Base-by-base conservation (phyloP, 352 stramenopile species). In the Peronospora destructor region DNA sequence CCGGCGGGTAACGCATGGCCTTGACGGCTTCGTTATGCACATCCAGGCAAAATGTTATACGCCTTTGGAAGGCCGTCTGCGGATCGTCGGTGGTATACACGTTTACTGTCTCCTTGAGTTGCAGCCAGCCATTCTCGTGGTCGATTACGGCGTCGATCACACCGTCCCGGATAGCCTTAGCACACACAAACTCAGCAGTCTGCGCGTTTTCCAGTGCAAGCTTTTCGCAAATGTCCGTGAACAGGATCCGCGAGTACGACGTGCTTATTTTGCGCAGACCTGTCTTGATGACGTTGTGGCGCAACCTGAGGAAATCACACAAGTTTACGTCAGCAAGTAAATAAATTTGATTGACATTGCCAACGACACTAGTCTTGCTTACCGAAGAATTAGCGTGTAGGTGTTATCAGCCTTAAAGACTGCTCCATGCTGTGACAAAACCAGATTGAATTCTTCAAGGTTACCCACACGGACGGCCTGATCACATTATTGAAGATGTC, bases 1-100 rank as follows among this genome's bases (percentile, higher is more conserved):
- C 94, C 28, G 91, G 85, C 14, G 95, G 95, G 69, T 99, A 99
- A 38, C 91, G 81, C 94, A 99, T 98, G 13, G 76, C 78, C 71
- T 97, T 96, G 26, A 99, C 91, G 33, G 96, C 96, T 73, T 99
- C 95, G 66, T 98, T 98, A 76, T 98, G 95, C 39, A 98, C 97
- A 35, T 98, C 96, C 28, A 99, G 76, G 73, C 96, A 99, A 64
- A 98, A 99, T 4, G 90, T 93, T 67, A 98, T 98, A 64, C 96
- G 91, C 47, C 88, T 84, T 62, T 98, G 90, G 67, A 98, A 98
- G 10, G 94, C 96, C 53, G 91, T 80, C 34, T 95, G 79, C 26
- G 95, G 94, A 66, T 98, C 91, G 50, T 91, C 95, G 2, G 93
- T 98, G 13, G 85, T 95, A 66, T 95, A 93, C 36, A 91, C 73